Evolutionary conservation across 345 rosid species (phyloP).

Genomic region (Eucalyptus microcorys): DNA sequence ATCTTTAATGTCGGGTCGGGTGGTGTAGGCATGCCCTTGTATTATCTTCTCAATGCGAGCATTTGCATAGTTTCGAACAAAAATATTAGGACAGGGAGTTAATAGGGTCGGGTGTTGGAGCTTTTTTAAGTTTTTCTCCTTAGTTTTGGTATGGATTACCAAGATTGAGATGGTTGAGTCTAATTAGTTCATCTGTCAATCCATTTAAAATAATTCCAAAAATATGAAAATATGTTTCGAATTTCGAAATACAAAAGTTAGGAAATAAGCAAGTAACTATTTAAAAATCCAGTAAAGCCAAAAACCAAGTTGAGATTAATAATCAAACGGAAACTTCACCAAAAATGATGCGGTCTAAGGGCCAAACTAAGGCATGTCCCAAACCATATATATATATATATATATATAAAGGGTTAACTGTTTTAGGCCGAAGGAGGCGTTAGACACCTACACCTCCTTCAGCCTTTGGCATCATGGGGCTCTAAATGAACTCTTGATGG

Average conservation of each 20-base stretch:
- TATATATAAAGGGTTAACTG: background rate
- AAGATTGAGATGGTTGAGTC: background rate
- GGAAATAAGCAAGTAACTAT: background rate
- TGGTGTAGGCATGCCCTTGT: no score
- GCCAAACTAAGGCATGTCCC: background rate
- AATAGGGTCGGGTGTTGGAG: no score
- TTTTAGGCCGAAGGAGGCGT: background rate
- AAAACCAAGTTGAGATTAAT: background rate
- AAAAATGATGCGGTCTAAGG: background rate
- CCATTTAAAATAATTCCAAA: background rate
- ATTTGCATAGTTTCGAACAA: accelerated
- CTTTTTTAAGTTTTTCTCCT: no score
- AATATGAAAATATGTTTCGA: background rate
- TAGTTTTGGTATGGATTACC: background rate
- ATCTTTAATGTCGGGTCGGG: no score
- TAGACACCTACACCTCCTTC: background rate
- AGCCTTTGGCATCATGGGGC: background rate
- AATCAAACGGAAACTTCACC: background rate
- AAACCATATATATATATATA: background rate
- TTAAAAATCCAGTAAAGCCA: background rate
- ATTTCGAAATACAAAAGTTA: background rate
- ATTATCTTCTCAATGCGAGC: no score
- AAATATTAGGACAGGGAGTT: no score
- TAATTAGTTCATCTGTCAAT: background rate
- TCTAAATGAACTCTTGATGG: background rate